Evolutionary conservation across 768 basidiomycete species (phyloP).

Genomic region (Pisolithus marmoratus): DNA sequence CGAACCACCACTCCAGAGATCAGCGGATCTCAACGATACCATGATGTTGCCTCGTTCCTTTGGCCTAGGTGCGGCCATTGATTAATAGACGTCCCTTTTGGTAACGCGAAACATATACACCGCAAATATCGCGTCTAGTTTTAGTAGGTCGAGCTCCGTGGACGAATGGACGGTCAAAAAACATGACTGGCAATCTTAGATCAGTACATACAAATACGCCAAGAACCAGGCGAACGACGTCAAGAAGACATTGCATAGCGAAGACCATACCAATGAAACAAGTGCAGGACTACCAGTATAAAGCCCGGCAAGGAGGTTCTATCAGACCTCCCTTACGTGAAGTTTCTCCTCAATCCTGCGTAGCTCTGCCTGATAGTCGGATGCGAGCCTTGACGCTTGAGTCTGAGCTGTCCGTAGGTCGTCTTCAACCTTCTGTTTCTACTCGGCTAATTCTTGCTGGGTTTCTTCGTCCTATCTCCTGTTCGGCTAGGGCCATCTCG

Average conservation of each 20-base stretch:
- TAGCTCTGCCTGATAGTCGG: conserved; percentile 29
- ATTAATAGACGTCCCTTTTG: not conserved
- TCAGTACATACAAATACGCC: not conserved
- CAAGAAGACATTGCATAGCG: conserved; percentile 1
- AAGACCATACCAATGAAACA: not conserved
- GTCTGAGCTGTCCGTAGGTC: conserved; percentile 24
- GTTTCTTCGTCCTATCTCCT: conserved; percentile 42
- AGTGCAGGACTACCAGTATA: conserved; percentile 1
- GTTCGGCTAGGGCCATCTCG: conserved; percentile 44
- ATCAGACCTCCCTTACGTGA: conserved; percentile 25
- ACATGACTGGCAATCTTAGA: conserved; percentile 1
- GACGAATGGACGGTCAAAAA: not conserved
- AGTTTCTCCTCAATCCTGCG: conserved; percentile 30
- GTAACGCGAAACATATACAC: not conserved
- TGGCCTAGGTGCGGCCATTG: not conserved
- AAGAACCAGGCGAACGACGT: not conserved
- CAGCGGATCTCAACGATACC: conserved; percentile 1
- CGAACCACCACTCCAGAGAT: too few species aligned
- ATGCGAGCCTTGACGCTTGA: conserved; percentile 25
- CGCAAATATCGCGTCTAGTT: not conserved
- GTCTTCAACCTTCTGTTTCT: conserved; percentile 23
- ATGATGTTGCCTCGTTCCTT: conserved; percentile 21
- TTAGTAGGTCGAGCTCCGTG: not conserved
- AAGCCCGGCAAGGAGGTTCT: not conserved
- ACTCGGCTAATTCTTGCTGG: conserved; percentile 37